Conservation (phyloP, 192 early-diverging fungal genomes). For the Piromyces finnis region DNA sequence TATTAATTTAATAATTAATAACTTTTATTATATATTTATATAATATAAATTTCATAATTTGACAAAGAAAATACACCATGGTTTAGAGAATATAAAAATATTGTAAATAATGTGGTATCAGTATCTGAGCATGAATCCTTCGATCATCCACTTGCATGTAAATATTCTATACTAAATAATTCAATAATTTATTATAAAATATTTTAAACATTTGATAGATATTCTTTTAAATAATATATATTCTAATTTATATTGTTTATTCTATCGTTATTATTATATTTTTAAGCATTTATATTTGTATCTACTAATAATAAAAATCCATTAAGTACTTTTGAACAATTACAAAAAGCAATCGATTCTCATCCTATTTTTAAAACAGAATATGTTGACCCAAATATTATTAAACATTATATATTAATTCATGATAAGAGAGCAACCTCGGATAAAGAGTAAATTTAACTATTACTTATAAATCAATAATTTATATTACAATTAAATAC, state of each 20-base stretch:
- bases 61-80: background rate
- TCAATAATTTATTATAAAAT: no score
- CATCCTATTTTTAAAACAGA: slow-evolving; percentile 40
- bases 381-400: slow-evolving; percentile 57
- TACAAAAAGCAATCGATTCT: slow-evolving; percentile 29
- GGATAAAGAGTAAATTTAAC: slow-evolving; percentile 34
- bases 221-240: no score
- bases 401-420: slow-evolving; percentile 69
- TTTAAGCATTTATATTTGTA: slow-evolving; percentile 26
- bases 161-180: no score
- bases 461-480: no score
- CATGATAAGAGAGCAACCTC: slow-evolving; percentile 52
- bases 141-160: slow-evolving; percentile 80
- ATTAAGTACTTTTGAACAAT: slow-evolving; percentile 35
- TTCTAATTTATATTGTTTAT: no score
- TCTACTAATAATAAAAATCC: slow-evolving; percentile 62
- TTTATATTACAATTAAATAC: no score
- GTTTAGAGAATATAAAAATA: background rate
- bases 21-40: no score
- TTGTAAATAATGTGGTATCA: background rate
- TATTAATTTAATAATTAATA: no score
- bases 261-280: no score
- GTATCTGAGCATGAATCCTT: slow-evolving; percentile 83
- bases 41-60: no score
- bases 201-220: no score